Percentiles rank a stretch among this genome's conserved stretches.
Conservation (phyloP, 106 monocot species). For the Phalaenopsis aphrodite region DNA sequence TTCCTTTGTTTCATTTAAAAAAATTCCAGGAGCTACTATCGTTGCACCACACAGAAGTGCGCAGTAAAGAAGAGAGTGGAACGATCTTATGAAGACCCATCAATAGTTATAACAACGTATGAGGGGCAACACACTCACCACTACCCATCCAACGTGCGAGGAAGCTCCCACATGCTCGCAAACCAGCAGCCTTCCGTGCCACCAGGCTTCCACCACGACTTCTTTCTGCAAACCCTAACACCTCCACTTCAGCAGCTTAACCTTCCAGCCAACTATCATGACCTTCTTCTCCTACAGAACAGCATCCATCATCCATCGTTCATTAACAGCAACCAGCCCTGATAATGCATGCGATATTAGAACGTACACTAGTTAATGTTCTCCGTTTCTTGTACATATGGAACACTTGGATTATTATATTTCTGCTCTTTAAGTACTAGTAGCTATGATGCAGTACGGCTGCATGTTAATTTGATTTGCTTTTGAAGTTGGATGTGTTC, state of each 20-base stretch:
- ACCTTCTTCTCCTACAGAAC: conserved; percentile 50
- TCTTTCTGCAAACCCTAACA: conserved; percentile 16
- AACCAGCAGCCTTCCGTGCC: not conserved
- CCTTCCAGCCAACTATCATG: conserved; percentile 36
- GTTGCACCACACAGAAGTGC: conserved; percentile 91
- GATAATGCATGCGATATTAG: not conserved
- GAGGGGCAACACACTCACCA: conserved; percentile 88
- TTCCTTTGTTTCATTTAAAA: too few relatives aligned
- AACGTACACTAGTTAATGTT: not conserved
- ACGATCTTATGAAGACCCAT: conserved; percentile 70
- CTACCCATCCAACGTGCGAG: conserved; percentile 53
- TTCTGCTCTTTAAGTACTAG: not conserved
- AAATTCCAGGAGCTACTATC: conserved; percentile 69
- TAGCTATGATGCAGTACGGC: not conserved
- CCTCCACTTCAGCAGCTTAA: conserved; percentile 29
- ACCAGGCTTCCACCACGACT: conserved; percentile 18
- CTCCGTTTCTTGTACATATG: not conserved
- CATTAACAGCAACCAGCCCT: conserved; percentile 26
- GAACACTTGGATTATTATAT: not conserved
- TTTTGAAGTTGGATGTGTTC: not conserved
- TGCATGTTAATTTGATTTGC: not conserved
- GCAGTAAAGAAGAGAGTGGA: conserved; percentile 88
- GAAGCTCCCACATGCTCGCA: conserved; percentile 31
- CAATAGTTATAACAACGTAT: conserved; percentile 80
- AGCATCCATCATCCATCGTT: conserved; percentile 49